Base-by-base conservation (phyloP, 192 early-diverging fungal species). In the Coemansia sp. region DNA sequence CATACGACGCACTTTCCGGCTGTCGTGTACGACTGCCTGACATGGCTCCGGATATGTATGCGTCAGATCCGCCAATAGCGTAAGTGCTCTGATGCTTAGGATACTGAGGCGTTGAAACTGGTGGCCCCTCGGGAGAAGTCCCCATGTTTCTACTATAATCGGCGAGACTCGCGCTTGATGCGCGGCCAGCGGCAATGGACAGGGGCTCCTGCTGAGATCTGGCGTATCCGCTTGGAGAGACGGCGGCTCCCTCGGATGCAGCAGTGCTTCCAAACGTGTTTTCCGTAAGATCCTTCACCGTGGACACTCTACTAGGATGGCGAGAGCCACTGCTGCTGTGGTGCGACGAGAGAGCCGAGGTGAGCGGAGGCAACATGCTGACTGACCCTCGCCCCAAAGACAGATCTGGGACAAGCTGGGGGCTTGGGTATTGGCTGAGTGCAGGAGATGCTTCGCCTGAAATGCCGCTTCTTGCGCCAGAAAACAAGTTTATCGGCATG, bases 401-500 rank as follows among this genome's bases (percentile, higher is more conserved):
- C 11, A 58, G 55, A 41, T 82, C 80, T 10, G 80, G 80, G 13
- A 66, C 80, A 32, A 82, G 75, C 40, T 73, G 74, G 1, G 80
- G 80, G 37, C 80, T 82, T 3, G 80, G 80, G 64, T 73, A 77
- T 63, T 82, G 80, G 63, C 80, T 82, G 41, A 68, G 36, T 15
- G 80, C 80, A 6, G 80, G 80, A 15, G 80, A 82, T 4, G 80
- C 74, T 6, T 82, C 80, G 16, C 80, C 80, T 4, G 80, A 82
- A 57, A 71, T 43, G 22, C 65, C 75, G 15, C 64, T 57, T 15
- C 80, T 74, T 18, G 55, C 32, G 0, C 68, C 74, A 3, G 64
- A 62, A 47, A 66, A 66, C 52, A 63, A 26, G n/a, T 19, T 59
- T 7, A 67, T 21, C 5, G 79, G 62, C 52, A 77, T 68, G 6